A percentile compares a stretch with the other conserved stretches of the same genome.
These are phyloP conservation scores for Periconia digitata DNA, from an alignment of 2,329 filamentous ascomycete species.

Conservation along the genomic window DNA sequence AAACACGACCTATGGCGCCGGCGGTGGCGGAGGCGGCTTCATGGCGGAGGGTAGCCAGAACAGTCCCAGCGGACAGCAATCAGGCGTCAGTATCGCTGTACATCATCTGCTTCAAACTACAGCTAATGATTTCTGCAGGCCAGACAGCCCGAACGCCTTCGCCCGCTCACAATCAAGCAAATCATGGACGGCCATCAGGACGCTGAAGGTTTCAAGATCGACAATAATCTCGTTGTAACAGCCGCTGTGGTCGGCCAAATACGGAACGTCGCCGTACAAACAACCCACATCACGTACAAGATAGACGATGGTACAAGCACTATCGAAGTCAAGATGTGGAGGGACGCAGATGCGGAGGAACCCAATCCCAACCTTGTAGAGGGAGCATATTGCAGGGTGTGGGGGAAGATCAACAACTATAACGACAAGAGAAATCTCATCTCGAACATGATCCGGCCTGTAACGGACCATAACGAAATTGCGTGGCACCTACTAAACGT, in stretches of 20 bases:
- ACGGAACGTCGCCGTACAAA: conserved; percentile 79
- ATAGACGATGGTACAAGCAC: conserved; percentile 93
- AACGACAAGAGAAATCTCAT: conserved; percentile 80
- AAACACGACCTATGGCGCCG: conserved; percentile 61
- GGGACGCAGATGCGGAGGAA: conserved; percentile 61
- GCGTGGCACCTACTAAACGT: conserved; percentile 90
- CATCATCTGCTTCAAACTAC: not conserved
- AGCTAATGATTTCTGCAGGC: conserved; percentile 42
- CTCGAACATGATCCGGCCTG: conserved; percentile 76
- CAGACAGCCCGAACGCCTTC: conserved; percentile 84
- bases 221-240: conserved; percentile 70
- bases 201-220: conserved; percentile 77
- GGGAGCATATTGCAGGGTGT: conserved; percentile 82
- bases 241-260: conserved; percentile 91
- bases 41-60: conserved; percentile 55
- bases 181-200: conserved; percentile 70
- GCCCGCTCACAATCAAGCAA: conserved; percentile 95
- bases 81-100: not conserved
- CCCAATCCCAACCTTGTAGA: conserved; percentile 61
- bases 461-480: conserved; percentile 88
- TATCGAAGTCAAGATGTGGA: conserved; percentile 89
- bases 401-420: conserved; percentile 81
- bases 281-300: conserved; percentile 88
- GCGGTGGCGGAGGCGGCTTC: conserved; percentile 60
- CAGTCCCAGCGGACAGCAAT: conserved; percentile 42